phyloP scores from a whole-genome alignment of 176 grass and related monocot genomes.

The Ensete glaucum region DNA sequence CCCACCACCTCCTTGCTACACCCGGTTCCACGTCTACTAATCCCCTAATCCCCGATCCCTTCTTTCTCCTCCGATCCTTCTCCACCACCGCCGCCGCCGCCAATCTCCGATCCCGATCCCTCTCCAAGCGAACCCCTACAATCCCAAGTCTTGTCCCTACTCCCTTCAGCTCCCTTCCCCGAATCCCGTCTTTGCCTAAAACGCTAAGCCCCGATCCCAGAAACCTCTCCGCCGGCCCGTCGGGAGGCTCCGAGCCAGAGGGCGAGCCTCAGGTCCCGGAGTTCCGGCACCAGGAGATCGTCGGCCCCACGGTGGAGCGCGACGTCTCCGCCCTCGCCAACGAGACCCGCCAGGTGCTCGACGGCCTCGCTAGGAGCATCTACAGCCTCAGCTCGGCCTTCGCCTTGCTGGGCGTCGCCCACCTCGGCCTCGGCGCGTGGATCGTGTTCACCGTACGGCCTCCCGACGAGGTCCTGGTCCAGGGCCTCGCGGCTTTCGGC shows the following conservation, averaged over 20 bases:
- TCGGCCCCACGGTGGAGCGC: conserved; percentile 83
- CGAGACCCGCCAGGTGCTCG: conserved; percentile 65
- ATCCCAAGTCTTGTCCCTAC: background rate
- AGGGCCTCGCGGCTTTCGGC: conserved; percentile 63
- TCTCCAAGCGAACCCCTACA: background rate
- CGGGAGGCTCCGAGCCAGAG: background rate
- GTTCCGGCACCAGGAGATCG: conserved; percentile 85
- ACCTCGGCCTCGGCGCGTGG: conserved; percentile 64
- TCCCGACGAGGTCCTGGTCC: conserved; percentile 41
- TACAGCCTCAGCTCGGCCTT: conserved; percentile 52
- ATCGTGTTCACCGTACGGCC: conserved; percentile 33
- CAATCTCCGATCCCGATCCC: conserved; percentile 20
- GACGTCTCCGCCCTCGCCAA: conserved; percentile 68
- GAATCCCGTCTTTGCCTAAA: background rate
- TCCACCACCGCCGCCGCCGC: conserved; percentile 14
- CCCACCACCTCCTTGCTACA: background rate
- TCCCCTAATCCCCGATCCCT: conserved; percentile 3
- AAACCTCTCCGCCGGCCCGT: conserved; percentile 7
- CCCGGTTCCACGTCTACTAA: conserved; percentile 6
- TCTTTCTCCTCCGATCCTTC: background rate
- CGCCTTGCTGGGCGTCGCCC: conserved; percentile 51
- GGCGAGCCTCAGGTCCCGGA: conserved; percentile 3
- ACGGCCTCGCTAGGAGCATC: conserved; percentile 45
- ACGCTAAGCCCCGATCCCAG: conserved; percentile 3
- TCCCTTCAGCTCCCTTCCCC: background rate